Percentiles rank a stretch among this genome's conserved stretches.
phyloP scores from a whole-genome alignment of 768 basidiomycete species.

The Russula foetens region DNA sequence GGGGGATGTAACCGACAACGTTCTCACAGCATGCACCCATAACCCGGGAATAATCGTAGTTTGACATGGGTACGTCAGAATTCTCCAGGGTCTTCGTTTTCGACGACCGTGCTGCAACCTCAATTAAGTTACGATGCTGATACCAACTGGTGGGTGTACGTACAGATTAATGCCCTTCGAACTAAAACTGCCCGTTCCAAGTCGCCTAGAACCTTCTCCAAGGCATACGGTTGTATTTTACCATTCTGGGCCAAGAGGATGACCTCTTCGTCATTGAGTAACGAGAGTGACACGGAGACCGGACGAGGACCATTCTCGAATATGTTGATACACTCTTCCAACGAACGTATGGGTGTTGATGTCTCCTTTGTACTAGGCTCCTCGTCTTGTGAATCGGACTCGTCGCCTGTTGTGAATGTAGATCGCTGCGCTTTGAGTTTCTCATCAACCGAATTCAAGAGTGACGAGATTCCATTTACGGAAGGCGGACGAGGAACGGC shows the following conservation, averaged over 20 bases:
- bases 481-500: conserved; percentile 14
- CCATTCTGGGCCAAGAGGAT: conserved; percentile 82
- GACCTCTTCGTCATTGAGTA: conserved; percentile 87
- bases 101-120: conserved; percentile 66
- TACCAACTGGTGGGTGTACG: conserved; percentile 29
- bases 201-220: conserved; percentile 92
- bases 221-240: conserved; percentile 89
- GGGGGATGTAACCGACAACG: conserved; percentile 93
- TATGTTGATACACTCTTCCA: conserved; percentile 74
- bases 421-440: conserved; percentile 35
- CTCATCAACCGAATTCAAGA: conserved; percentile 49
- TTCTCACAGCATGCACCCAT: conserved; percentile 98
- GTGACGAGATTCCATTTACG: conserved; percentile 33
- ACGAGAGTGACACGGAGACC: conserved; percentile 43
- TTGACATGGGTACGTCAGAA: conserved; percentile 71
- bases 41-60: conserved; percentile 92
- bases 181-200: conserved; percentile 81
- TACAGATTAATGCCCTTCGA: conserved; percentile 84
- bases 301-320: conserved; percentile 69
- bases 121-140: not conserved
- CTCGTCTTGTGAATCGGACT: conserved; percentile 22
- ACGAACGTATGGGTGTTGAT: conserved; percentile 34
- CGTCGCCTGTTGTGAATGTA: conserved; percentile 19
- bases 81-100: conserved; percentile 74
- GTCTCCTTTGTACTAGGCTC: conserved; percentile 14